Base-by-base conservation (phyloP, 202 grass and related monocot species). In the Zoysia matrella region DNA sequence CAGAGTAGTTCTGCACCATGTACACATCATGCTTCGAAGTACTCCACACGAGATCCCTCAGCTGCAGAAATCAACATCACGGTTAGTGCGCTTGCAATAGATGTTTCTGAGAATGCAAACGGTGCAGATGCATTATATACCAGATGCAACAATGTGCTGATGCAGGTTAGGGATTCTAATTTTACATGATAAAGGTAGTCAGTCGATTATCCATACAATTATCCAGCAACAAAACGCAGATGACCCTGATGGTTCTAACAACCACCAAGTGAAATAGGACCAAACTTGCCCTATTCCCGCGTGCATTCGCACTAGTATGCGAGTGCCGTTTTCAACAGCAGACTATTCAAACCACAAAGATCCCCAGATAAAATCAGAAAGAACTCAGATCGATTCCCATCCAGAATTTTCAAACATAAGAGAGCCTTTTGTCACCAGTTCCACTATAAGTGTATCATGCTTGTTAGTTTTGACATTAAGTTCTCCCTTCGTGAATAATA, bases 1-100 rank as follows among this genome's bases (percentile, higher is more conserved):
- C 83, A 42, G 92, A 91, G 16, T 94, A 92, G 86, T 95, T 90
- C 61, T 90, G 86, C 75, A 90, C 73, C 76, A 89, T 72, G 65
- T 94, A 98, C 43, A 94, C 92, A 62, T 98, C 95, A 78, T 95
- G 88, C 80, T 98, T 98, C 60, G 92, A 94, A 3, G 90, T 80
- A 10, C 90, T 90, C 92, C 88, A 94, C 73, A 98, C 6, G 45
- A 98, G 88, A 73, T 98, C 92, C 73, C 95, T 91, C 80, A 98
- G 76, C 95, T 94, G 88, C 78, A 78, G 5, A 58, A 40, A 41
- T 16, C n/a, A 42, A 66, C 16, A 53, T 22, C 0, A 73, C 53
- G 83, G 52, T 89, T 47, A 85, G 11, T 11, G 6, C 45, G 53
- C 39, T 73, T 15, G 51, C 3, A 11, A 9, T 47, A 56, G 3